A percentile compares a stretch with the other conserved stretches of the same genome.
phyloP scores from a whole-genome alignment of 768 basidiomycete genomes.

The Imleria badia region DNA sequence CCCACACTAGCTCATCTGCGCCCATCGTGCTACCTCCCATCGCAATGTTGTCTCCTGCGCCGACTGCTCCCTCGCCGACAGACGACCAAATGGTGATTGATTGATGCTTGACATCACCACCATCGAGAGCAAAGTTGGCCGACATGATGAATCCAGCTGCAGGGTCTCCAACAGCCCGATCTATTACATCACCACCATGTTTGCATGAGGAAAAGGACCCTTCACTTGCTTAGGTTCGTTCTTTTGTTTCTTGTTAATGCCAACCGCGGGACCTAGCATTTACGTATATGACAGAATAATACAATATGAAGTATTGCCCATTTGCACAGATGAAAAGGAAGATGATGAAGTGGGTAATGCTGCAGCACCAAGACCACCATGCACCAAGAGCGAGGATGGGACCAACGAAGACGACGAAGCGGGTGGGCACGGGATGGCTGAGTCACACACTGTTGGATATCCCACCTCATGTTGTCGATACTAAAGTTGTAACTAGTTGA shows the following conservation, averaged over 20 bases:
- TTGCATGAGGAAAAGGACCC: slow-evolving; percentile 33
- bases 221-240: slow-evolving; percentile 22
- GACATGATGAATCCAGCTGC: too few species aligned
- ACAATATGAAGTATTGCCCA: too few species aligned
- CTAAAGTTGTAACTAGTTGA: too few species aligned
- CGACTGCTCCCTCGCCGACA: slow-evolving; percentile 53
- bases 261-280: too few species aligned
- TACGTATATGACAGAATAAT: too few species aligned
- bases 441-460: too few species aligned
- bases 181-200: slow-evolving; percentile 55
- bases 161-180: slow-evolving; percentile 52
- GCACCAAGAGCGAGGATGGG: background rate
- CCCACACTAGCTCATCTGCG: slow-evolving; percentile 36
- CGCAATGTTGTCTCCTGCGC: slow-evolving; percentile 62
- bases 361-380: background rate
- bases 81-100: slow-evolving; percentile 36
- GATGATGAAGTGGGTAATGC: background rate
- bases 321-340: too few species aligned
- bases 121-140: too few species aligned
- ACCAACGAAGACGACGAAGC: background rate
- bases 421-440: too few species aligned
- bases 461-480: too few species aligned
- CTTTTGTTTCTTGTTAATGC: too few species aligned
- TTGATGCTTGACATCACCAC: slow-evolving; percentile 47
- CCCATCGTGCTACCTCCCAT: slow-evolving; percentile 67